These are phyloP conservation scores for Dichomitus squalens DNA, from an alignment of 1,284 basidiomycete genomes.

Conservation along the genomic window DNA sequence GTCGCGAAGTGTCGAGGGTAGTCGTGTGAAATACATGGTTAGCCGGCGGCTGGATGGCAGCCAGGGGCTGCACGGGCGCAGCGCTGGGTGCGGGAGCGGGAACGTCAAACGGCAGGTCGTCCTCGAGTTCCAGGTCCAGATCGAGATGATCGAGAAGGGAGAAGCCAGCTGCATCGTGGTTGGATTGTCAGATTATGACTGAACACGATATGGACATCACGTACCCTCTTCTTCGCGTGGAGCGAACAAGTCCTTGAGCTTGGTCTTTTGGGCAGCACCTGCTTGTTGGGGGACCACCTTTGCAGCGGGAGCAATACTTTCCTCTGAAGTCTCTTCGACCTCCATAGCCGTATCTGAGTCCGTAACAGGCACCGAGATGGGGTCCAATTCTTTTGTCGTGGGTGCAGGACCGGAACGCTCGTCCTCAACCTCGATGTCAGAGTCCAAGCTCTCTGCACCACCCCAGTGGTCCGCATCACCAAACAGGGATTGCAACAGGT, in stretches of 20 bases:
- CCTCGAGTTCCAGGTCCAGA: conserved; percentile 57
- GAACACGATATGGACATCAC: conserved; percentile 12
- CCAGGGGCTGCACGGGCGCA: conserved; percentile 14
- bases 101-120: conserved; percentile 38
- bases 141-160: conserved; percentile 71
- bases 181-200: neutral
- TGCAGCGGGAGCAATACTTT: conserved; percentile 2
- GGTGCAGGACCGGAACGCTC: conserved; percentile 24
- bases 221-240: conserved; percentile 66
- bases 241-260: conserved; percentile 71
- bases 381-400: conserved; percentile 30
- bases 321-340: conserved; percentile 5
- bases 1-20: conserved; percentile 51
- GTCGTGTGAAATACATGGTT: conserved; percentile 14
- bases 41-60: conserved; percentile 8
- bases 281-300: conserved; percentile 1
- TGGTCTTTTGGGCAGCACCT: conserved; percentile 24
- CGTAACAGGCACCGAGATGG: conserved; percentile 26
- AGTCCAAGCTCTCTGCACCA: conserved; percentile 54
- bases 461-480: conserved; percentile 52
- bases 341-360: conserved; percentile 22
- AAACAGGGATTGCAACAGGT: conserved; percentile 56
- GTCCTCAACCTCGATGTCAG: conserved; percentile 50
- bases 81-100: conserved; percentile 22
- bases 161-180: conserved; percentile 45